A percentile compares a stretch with the other conserved stretches of the same genome.
Conservation (phyloP, 2,329 filamentous ascomycete species). For the Ampelomyces quisqualis region DNA sequence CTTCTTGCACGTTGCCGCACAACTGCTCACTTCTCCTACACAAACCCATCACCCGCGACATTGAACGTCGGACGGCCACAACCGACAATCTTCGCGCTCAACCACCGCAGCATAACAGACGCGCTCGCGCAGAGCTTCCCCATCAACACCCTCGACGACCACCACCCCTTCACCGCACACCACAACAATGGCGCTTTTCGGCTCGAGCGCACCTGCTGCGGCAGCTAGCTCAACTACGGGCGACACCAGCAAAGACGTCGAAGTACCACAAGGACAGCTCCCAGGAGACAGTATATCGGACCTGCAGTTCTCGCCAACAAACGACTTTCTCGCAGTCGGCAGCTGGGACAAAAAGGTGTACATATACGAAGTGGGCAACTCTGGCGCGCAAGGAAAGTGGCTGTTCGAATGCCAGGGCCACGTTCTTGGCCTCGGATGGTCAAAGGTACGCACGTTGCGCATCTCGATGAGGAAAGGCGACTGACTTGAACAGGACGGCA, state of each 20-base stretch:
- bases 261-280: conserved; percentile 63
- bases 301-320: conserved; percentile 74
- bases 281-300: conserved; percentile 90
- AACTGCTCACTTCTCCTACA: background rate
- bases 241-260: conserved; percentile 86
- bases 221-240: conserved; percentile 73
- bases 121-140: conserved; percentile 28
- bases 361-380: conserved; percentile 88
- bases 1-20: conserved; percentile 4
- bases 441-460: conserved; percentile 63
- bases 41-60: background rate
- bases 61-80: conserved; percentile 5
- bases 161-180: conserved; percentile 4
- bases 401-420: conserved; percentile 79
- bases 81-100: conserved; percentile 4
- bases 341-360: conserved; percentile 99
- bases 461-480: background rate
- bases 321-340: conserved; percentile 81
- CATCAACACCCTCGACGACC: conserved; percentile 7
- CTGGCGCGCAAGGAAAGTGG: conserved; percentile 80
- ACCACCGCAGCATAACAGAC: conserved; percentile 3
- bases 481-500: conserved; percentile 70
- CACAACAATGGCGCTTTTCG: conserved; percentile 62
- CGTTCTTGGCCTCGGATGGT: conserved; percentile 83
- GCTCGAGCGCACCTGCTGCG: conserved; percentile 53